Percentiles rank a stretch among this genome's conserved stretches.
Evolutionary conservation across 116 monocot species (phyloP).

Genomic region (Cymodocea nodosa): DNA sequence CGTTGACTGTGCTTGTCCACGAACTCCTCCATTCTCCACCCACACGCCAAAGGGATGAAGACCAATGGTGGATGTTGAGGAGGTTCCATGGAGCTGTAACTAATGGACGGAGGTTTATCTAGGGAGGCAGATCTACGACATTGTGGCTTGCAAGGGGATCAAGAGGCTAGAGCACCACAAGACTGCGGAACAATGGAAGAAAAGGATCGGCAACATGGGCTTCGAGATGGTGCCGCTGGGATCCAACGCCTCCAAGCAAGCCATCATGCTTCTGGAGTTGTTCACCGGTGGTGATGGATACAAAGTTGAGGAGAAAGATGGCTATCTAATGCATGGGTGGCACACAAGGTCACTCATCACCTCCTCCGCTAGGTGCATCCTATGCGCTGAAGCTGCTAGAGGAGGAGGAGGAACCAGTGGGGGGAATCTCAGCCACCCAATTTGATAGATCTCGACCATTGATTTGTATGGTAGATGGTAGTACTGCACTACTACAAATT

Average conservation of each 20-base stretch:
- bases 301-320: slow-evolving; percentile 46
- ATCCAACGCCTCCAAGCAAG: slow-evolving; percentile 51
- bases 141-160: slow-evolving; percentile 61
- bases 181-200: slow-evolving; percentile 44
- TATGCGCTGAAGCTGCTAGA: background rate
- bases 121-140: slow-evolving; percentile 73
- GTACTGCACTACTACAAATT: too few relatives aligned
- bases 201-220: slow-evolving; percentile 26
- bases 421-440: too few relatives aligned
- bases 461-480: too few relatives aligned
- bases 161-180: slow-evolving; percentile 71
- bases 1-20: too few relatives aligned
- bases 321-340: slow-evolving; percentile 47
- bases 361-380: slow-evolving; percentile 37
- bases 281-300: slow-evolving; percentile 45
- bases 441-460: too few relatives aligned
- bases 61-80: too few relatives aligned
- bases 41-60: too few relatives aligned
- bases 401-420: too few relatives aligned
- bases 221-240: slow-evolving; percentile 37
- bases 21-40: too few relatives aligned
- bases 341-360: slow-evolving; percentile 46
- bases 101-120: slow-evolving; percentile 75
- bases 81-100: too few relatives aligned
- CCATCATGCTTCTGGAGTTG: slow-evolving; percentile 33